Conservation (phyloP, 73 alveolate genomes). For the Paramecium tetraurelia region DNA sequence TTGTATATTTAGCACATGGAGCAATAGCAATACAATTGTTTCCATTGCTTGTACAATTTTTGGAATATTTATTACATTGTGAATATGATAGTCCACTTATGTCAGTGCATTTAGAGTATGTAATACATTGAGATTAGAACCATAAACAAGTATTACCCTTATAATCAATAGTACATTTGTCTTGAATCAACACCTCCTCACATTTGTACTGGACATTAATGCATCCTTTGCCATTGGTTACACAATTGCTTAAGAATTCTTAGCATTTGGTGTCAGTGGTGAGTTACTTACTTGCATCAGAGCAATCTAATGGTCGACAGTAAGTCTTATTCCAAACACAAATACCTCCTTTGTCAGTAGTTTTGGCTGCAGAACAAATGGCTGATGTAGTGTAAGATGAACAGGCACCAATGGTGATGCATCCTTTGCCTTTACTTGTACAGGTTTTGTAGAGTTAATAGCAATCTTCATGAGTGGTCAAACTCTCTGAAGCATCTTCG, state of each 20-base stretch:
- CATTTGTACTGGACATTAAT: not conserved
- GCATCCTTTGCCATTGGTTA: conserved; percentile 11
- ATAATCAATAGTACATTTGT: not conserved
- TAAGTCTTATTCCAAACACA: not conserved
- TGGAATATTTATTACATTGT: not conserved
- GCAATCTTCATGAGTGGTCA: not conserved
- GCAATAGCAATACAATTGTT: not conserved
- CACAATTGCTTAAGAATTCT: not conserved
- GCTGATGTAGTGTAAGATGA: not conserved
- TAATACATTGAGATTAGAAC: not conserved
- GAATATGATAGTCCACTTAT: not conserved
- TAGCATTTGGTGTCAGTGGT: not conserved
- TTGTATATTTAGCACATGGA: not conserved
- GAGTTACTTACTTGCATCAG: not conserved
- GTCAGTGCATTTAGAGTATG: conserved; percentile 9
- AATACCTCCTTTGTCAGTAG: not conserved
- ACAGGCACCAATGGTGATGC: not conserved
- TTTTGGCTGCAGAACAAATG: not conserved
- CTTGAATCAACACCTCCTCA: not conserved
- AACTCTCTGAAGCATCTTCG: conserved; percentile 9
- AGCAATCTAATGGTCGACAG: not conserved
- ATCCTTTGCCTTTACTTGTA: conserved; percentile 17
- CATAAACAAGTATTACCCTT: not conserved
- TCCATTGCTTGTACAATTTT: conserved; percentile 2
- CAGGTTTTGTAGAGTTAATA: not conserved